Evolutionary conservation across 805 yeast genomes (phyloP), one percentile per base, ranked within the genome.

Genomic region (Aciculoconidium aculeatum): DNA sequence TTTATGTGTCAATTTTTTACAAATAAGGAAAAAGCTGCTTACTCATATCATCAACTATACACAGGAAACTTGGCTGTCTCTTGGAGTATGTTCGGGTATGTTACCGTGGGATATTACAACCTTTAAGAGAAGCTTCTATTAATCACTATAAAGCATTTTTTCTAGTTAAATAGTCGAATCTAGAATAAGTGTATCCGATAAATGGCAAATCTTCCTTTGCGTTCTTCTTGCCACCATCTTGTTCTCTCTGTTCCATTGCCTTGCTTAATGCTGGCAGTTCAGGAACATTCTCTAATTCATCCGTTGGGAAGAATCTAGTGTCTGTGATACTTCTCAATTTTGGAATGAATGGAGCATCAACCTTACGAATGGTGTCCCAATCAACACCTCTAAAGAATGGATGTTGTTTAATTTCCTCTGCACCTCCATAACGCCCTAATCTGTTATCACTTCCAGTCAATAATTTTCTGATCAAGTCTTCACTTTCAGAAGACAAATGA

Each of bases 231-330:
- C 56, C 60, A 16, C 44, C 53, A 21, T 67, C 65, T 45, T 65
- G 65, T 35, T 75, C 82, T 41, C 78, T 67, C 50, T 72, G 80
- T 45, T 72, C 71, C 44, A 79, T 80, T 17, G 87, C 86, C 32
- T 58, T 55, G 32, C 51, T 53, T 37, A 59, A 47, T 4, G 67
- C 50, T 8, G 95, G 95, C 25, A 85, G 77, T 47, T 88, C 96
- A 2, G 97, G 95, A 29, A 90, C 87, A 47, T 84, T 85, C 55
- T 90, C 96, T 47, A 90, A 67, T 51, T 90, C 98, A 53, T 90
- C 97, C 2, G 95, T 86, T 23, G 98, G 97, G 86, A 92, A 92
- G 66, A 90, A 90, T 45, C 96, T 71, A 0, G 98, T 92, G 55
- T 92, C 98, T 5, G 97, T 90, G 37, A 90, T 81, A 8, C 94